These are phyloP conservation scores for Exsudoporus floridanus DNA, from an alignment of 1,284 basidiomycete species.

Conservation along the genomic window DNA sequence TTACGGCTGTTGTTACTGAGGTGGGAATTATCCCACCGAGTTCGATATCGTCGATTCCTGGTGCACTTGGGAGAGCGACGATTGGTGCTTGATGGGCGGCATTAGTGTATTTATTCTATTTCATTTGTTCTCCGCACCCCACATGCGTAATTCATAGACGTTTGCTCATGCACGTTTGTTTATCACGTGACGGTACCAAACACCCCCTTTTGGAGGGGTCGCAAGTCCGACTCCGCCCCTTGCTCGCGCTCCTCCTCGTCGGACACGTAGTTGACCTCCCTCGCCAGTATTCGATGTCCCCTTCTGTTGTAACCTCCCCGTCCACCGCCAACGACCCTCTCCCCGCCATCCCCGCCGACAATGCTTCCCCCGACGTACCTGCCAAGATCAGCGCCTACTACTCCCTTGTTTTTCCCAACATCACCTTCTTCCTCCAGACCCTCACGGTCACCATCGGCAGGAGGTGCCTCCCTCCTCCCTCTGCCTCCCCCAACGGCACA, in stretches of 20 bases:
- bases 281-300: constrained; percentile 28
- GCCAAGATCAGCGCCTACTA: constrained; percentile 91
- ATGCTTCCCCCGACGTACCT: constrained; percentile 23
- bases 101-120: constrained; percentile 19
- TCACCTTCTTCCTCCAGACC: constrained; percentile 86
- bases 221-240: constrained; percentile 1
- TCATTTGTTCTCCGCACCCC: background rate
- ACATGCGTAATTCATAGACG: background rate
- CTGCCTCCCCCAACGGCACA: constrained; percentile 54
- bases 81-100: constrained; percentile 22
- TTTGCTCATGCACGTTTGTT: constrained; percentile 22
- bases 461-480: constrained; percentile 58
- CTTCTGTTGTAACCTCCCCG: constrained; percentile 7
- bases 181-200: constrained; percentile 20
- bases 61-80: constrained; percentile 54
- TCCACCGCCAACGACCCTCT: constrained; percentile 2
- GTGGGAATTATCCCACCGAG: constrained; percentile 89
- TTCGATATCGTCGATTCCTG: constrained; percentile 77
- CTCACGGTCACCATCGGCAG: constrained; percentile 79
- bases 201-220: constrained; percentile 11
- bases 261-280: constrained; percentile 10
- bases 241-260: constrained; percentile 4
- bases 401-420: constrained; percentile 88
- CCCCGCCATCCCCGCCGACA: constrained; percentile 32
- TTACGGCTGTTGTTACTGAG: constrained; percentile 96